Evolutionary conservation across 2,329 filamentous ascomycete species (phyloP).

Genomic region (Macrophomina phaseolina): DNA sequence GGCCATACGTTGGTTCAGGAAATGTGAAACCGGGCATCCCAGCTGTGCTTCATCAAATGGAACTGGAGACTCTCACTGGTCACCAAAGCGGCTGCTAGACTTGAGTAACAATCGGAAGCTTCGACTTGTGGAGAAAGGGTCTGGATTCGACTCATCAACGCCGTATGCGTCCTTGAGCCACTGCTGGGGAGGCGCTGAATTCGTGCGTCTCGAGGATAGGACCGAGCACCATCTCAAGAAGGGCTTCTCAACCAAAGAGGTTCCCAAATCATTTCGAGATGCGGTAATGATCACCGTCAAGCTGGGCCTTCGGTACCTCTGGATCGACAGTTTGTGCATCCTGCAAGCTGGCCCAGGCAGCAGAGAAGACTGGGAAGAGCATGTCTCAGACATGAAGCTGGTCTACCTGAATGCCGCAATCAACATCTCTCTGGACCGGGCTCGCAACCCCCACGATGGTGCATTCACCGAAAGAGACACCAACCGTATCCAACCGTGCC

Average conservation of each 20-base stretch:
- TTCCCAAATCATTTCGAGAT: conserved; percentile 10
- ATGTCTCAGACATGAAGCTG: not conserved
- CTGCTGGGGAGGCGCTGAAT: not conserved
- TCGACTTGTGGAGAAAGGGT: not conserved
- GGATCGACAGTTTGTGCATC: conserved; percentile 14
- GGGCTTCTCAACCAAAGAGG: not conserved
- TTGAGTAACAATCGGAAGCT: not conserved
- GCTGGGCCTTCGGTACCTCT: not conserved
- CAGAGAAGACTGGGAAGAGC: conserved; percentile 8
- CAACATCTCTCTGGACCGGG: conserved; percentile 2
- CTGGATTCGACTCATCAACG: not conserved
- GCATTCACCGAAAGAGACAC: not conserved
- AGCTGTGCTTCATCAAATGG: not conserved
- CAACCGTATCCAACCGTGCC: not conserved
- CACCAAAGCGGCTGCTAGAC: conserved; percentile 2
- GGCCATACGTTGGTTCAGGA: not conserved
- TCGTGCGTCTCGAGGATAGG: not conserved
- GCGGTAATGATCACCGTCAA: not conserved
- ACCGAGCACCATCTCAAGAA: not conserved
- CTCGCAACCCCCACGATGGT: not conserved
- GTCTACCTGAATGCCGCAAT: conserved; percentile 1
- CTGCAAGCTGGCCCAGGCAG: not conserved
- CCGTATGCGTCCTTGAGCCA: conserved; percentile 13
- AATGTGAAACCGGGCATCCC: not conserved
- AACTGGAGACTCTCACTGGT: not conserved